Percentiles rank a stretch among this genome's conserved stretches.
Evolutionary conservation across 148 eudicot species (phyloP).

Genomic region (Cornus florida): DNA sequence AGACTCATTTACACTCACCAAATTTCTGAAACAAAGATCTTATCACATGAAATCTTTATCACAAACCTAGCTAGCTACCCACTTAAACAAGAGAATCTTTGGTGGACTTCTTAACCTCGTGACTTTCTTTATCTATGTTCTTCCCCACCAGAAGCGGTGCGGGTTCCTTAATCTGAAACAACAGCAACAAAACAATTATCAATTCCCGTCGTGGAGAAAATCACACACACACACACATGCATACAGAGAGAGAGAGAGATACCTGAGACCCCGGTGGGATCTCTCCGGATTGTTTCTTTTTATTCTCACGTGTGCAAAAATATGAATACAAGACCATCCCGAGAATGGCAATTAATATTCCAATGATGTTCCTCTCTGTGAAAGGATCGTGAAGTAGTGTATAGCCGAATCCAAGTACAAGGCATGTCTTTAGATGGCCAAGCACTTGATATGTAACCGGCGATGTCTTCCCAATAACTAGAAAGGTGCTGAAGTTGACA

Average conservation of each 20-base stretch:
- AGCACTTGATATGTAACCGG: conserved; percentile 95
- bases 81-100: conserved; percentile 51
- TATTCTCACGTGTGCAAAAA: conserved; percentile 68
- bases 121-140: conserved; percentile 41
- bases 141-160: conserved; percentile 42
- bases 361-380: conserved; percentile 69
- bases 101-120: conserved; percentile 43
- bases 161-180: conserved; percentile 50
- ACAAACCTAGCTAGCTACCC: conserved; percentile 7
- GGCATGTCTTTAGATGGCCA: conserved; percentile 89
- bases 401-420: conserved; percentile 87
- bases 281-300: conserved; percentile 49
- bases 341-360: conserved; percentile 71
- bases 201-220: neutral
- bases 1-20: conserved; percentile 4
- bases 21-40: neutral
- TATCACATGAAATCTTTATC: neutral
- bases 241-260: conserved; percentile 5
- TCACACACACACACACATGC: neutral
- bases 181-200: conserved; percentile 5
- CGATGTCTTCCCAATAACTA: conserved; percentile 93
- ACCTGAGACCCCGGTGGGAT: conserved; percentile 55
- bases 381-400: conserved; percentile 85
- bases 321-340: conserved; percentile 91
- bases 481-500: conserved; percentile 90